These are phyloP conservation scores for Aspergillus incahuasiensis DNA, from an alignment of 495 filamentous ascomycete genomes.

Conservation along the genomic window DNA sequence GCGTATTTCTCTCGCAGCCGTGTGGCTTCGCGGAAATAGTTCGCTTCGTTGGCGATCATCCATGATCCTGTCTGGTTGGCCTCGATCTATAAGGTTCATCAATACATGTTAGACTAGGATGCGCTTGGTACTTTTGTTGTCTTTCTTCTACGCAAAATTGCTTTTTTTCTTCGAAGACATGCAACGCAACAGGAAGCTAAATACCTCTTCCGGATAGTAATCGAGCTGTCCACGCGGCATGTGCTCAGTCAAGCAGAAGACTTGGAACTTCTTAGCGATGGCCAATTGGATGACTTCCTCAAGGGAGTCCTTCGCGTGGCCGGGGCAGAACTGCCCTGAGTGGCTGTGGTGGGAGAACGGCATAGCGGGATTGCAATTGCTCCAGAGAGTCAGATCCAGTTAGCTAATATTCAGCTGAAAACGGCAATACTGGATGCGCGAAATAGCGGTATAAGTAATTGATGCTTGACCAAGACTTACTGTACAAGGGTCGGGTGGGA, in stretches of 20 bases:
- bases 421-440: background rate
- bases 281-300: conserved; percentile 80
- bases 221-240: conserved; percentile 77
- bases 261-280: conserved; percentile 69
- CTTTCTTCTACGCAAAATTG: background rate
- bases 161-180: background rate
- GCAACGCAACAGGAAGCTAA: conserved; percentile 8
- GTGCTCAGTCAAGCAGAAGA: conserved; percentile 92
- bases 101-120: background rate
- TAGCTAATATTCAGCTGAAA: background rate
- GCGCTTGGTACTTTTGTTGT: background rate
- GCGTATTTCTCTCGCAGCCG: conserved; percentile 68
- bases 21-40: conserved; percentile 65
- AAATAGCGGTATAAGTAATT: conserved; percentile 1
- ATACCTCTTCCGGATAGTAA: conserved; percentile 89
- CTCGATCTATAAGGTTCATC: conserved; percentile 32
- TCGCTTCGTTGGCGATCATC: conserved; percentile 55
- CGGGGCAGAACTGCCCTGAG: conserved; percentile 92
- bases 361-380: conserved; percentile 47
- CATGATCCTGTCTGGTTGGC: conserved; percentile 32
- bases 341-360: conserved; percentile 98
- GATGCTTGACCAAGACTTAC: background rate
- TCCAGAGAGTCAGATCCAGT: no score
- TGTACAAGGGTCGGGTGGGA: background rate
- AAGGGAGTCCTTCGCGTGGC: conserved; percentile 78